Evolutionary conservation across 257 asterid species (phyloP), one percentile per base, ranked within the genome.

Genomic region (Primulina tabacum): DNA sequence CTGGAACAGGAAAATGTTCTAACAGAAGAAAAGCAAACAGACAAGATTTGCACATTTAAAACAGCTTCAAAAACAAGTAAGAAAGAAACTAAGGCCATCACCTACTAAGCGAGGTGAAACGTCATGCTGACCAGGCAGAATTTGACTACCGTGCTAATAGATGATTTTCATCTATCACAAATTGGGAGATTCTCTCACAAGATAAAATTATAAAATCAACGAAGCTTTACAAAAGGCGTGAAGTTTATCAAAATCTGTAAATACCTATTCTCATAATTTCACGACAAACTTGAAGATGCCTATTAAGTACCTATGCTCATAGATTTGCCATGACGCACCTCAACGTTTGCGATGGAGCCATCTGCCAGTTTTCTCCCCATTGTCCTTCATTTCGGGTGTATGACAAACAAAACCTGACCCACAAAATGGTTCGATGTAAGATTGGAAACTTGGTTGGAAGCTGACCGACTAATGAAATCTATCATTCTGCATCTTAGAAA

Each of bases 1-100:
- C 67, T 67, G 35, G 58, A 60, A 73, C 62, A 47, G 5, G 57
- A 67, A 21, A 28, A 9, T 18, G 0, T n/a, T 65, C 21, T 34
- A 20, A 60, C 28, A 16, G 21, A 50, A 50, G 21, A 50, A 50
- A 43, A 5, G 55, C 55, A 4, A 50, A 50, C 57, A 50, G 20
- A 50, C 57, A 50, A 50, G 57, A 17, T 50, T 50, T 50, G 53
- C 57, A 50, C 57, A 50, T 50, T 17, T 14, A 17, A 7, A 20
- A 50, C 57, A 50, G 21, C 8, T 50, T 50, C 57, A 50, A 50
- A 43, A 16, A 50, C 57, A 17, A 14, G 57, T 18, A 50, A 43
- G n/a, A 43, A 43, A 43, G 21, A 50, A 30, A 50, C 43, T 14
- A 33, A 32, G 43, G 35, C 34, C 4, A 16, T 16, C 26, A 38